Base-by-base conservation (phyloP, 352 stramenopile species). In the Phytophthora crassamura region DNA sequence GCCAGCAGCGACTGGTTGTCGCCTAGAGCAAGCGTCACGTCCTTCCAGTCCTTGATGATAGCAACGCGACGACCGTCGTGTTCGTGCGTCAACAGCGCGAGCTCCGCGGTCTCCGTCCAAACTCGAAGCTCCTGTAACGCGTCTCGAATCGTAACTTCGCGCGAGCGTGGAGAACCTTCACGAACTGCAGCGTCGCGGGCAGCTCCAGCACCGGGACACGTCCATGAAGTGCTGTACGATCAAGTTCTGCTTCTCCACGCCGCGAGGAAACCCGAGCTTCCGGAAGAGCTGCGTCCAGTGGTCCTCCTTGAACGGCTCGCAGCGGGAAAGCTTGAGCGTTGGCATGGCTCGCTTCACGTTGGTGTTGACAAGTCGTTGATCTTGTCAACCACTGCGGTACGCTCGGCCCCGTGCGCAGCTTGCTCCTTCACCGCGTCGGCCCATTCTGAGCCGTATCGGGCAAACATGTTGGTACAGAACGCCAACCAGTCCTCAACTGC, bases 31-130 rank as follows among this genome's bases (percentile, higher is more conserved):
- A 98, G 78, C n/a, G 94, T 96, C 16, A 98, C 72, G 38, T 98
- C 93, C 48, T 98, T 98, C 94, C 96, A 99, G 67, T 98, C 94
- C 48, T 97, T 97, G 72, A 99, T 98, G 57, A 99, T 96, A 6
- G 86, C 79, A 5, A 96, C 97, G 5, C 64, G 67, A 4, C 71
- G 57, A n/a, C 71, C 71, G 16, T 88, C 86, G 49, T 98, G 89
- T 52, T 98, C 92, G 58, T 98, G 93, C 5, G 81, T 58, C 4
- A 97, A 64, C 14, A 98, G 59, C 16, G 89, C 91, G 1, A 99
- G 73, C 65, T 97, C 91, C 1, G 91, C 88, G 0, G 95, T 97
- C 51, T 97, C 87, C 0, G 82, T 94, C 95, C 95, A 99, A 8
- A 89, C 93, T 2, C 94, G 88, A 12, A 99, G 70, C 66, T 99